phyloP scores from a whole-genome alignment of 768 basidiomycete genomes.

The Boletus subparvulus region DNA sequence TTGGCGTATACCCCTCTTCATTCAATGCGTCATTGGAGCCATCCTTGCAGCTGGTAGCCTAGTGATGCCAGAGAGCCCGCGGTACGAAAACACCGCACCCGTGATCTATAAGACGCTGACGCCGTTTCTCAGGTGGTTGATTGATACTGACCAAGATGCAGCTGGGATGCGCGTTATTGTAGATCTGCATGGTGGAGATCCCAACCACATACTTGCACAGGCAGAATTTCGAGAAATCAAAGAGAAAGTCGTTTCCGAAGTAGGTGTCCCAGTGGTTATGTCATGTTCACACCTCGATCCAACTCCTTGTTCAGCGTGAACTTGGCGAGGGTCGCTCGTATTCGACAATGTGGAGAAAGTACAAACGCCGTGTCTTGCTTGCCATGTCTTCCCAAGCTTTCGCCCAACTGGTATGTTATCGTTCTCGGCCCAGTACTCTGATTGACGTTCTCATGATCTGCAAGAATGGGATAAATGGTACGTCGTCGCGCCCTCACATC shows the following conservation, averaged over 20 bases:
- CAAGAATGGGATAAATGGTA: slow-evolving; percentile 94
- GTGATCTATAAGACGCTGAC: slow-evolving; percentile 2
- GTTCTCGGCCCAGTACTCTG: not conserved
- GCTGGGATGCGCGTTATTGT: slow-evolving; percentile 86
- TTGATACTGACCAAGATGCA: slow-evolving; percentile 80
- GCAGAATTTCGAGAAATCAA: slow-evolving; percentile 93
- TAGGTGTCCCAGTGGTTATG: slow-evolving; percentile 27
- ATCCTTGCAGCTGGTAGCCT: slow-evolving; percentile 79
- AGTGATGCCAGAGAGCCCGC: slow-evolving; percentile 86
- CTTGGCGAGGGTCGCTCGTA: slow-evolving; percentile 78
- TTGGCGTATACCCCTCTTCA: slow-evolving; percentile 89
- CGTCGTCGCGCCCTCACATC: slow-evolving; percentile 16
- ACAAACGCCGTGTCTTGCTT: slow-evolving; percentile 83
- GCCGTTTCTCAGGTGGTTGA: slow-evolving; percentile 65
- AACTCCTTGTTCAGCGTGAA: slow-evolving; percentile 53
- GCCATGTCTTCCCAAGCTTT: slow-evolving; percentile 97
- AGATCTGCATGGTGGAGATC: slow-evolving; percentile 84
- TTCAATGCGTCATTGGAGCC: slow-evolving; percentile 84
- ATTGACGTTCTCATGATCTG: slow-evolving; percentile 1
- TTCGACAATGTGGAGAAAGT: slow-evolving; percentile 78
- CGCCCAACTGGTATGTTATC: slow-evolving; percentile 76
- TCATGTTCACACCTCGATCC: not conserved
- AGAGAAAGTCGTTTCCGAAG: slow-evolving; percentile 71
- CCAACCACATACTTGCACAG: slow-evolving; percentile 61
- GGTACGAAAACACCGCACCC: slow-evolving; percentile 41